Base-by-base conservation (phyloP, 352 stramenopile genomes). In the Globisporangium okanoganense region DNA sequence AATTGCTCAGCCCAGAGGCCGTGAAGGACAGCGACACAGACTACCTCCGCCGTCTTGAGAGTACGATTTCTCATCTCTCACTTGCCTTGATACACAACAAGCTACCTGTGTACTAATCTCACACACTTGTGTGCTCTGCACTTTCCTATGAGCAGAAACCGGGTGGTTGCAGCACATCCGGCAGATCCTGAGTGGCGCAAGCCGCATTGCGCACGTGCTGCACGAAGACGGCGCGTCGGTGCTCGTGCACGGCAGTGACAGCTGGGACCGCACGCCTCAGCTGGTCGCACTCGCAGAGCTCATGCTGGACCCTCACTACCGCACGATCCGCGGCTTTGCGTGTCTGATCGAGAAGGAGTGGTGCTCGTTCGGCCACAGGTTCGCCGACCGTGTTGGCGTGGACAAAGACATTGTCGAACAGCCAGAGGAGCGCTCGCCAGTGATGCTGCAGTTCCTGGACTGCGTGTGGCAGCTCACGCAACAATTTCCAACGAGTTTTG, bases 101-200 rank as follows among this genome's bases (percentile, higher is more conserved):
- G n/a, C n/a, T n/a, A n/a, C n/a, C n/a, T n/a, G n/a, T n/a, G n/a
- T n/a, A n/a, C n/a, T n/a, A n/a, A n/a, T n/a, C n/a, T n/a, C n/a
- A n/a, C n/a, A n/a, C n/a, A n/a, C n/a, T 48, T 41, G n/a, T 64
- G 16, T n/a, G n/a, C n/a, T 18, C 50, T 65, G 56, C 12, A 57
- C 36, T n/a, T n/a, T n/a, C n/a, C n/a, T n/a, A n/a, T n/a, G n/a
- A n/a, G 22, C 54, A 94, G 92, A 97, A 64, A 98, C 95, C 7
- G 88, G 94, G 40, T 99, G 98, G 98, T 79, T 99, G 24, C 94
- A 94, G 56, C 94, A 99, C 68, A 84, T 99, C 14, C 97, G 97
- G 69, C 80, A 87, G 18, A 80, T 95, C 14, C 61, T 95, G 2
- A 87, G 78, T 0, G 85, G 85, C 0, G 85, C 83, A 0, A 70